Conservation (phyloP, 192 early-diverging fungal species). For the Backusella macrospora region DNA sequence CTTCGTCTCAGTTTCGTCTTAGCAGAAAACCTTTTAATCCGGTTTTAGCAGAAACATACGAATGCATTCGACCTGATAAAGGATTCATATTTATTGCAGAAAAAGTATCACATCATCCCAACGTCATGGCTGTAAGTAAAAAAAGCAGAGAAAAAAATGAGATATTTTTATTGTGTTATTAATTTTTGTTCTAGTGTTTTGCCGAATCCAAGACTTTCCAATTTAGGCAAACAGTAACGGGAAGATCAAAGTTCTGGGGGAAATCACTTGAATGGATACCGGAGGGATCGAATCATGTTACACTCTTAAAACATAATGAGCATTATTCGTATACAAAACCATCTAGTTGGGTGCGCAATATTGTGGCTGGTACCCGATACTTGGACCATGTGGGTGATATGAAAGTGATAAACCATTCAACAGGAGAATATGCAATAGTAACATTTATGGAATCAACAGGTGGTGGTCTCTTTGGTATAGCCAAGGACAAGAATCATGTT, state of each 20-base stretch:
- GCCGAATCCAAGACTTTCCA: constrained; percentile 76
- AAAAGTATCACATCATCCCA: constrained; percentile 94
- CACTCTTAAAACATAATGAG: constrained; percentile 64
- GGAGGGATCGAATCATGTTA: constrained; percentile 78
- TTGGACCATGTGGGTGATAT: constrained; percentile 91
- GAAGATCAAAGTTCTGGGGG: constrained; percentile 98
- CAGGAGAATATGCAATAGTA: constrained; percentile 68
- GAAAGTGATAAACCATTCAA: constrained; percentile 71
- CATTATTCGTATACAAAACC: constrained; percentile 87
- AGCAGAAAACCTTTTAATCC: constrained; percentile 92
- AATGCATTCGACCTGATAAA: constrained; percentile 78
- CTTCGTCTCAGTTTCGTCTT: constrained; percentile 78
- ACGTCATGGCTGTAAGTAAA: constrained; percentile 74
- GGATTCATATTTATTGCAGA: constrained; percentile 92
- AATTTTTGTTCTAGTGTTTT: constrained; percentile 56
- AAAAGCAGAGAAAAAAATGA: neutral
- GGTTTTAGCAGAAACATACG: constrained; percentile 95
- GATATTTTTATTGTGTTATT: neutral
- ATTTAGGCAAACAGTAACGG: constrained; percentile 85
- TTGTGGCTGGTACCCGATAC: constrained; percentile 78
- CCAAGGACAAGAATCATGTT: neutral
- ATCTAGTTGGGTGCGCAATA: constrained; percentile 86
- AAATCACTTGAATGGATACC: constrained; percentile 74
- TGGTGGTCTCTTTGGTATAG: neutral
- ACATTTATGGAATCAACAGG: constrained; percentile 25